Evolutionary conservation across 225 moss, liverwort and hornwort species (phyloP).

Genomic region (Marchantia paleacea): DNA sequence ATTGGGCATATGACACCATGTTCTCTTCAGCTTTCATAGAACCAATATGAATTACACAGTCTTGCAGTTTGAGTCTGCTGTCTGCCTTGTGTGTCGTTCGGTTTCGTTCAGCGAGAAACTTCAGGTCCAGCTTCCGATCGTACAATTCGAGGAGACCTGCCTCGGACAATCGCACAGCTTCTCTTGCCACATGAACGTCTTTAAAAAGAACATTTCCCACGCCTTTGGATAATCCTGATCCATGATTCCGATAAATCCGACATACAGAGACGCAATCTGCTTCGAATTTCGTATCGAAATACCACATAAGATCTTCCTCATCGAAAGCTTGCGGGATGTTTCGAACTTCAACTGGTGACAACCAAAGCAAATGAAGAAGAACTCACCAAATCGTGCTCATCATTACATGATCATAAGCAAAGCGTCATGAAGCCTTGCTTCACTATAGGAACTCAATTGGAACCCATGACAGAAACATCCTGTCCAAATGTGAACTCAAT

Average conservation of each 20-base stretch:
- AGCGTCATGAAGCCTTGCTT: neutral
- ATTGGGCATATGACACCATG: neutral
- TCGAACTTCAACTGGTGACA: neutral
- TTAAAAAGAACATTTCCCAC: constrained; percentile 29
- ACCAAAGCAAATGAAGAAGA: neutral
- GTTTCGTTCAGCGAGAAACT: constrained; percentile 32
- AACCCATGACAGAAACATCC: neutral
- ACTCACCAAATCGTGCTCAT: neutral
- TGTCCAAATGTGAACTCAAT: neutral
- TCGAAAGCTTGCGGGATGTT: neutral
- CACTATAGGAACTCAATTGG: neutral
- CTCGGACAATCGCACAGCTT: constrained; percentile 48
- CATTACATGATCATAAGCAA: neutral
- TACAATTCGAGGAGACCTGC: constrained; percentile 49
- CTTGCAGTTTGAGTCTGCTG: constrained; percentile 16
- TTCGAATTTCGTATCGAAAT: neutral
- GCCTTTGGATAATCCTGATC: neutral
- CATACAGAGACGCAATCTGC: neutral
- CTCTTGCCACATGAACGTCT: constrained; percentile 42
- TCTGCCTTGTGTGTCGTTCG: constrained; percentile 39
- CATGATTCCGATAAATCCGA: too few species aligned
- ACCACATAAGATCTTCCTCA: neutral
- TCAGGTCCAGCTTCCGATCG: constrained; percentile 45
- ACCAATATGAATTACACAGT: constrained; percentile 11
- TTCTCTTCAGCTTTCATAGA: neutral